A percentile compares a stretch with the other conserved stretches of the same genome.
Evolutionary conservation across 305 asterid genomes (phyloP).

Genomic region (Fraxinus velutina): DNA sequence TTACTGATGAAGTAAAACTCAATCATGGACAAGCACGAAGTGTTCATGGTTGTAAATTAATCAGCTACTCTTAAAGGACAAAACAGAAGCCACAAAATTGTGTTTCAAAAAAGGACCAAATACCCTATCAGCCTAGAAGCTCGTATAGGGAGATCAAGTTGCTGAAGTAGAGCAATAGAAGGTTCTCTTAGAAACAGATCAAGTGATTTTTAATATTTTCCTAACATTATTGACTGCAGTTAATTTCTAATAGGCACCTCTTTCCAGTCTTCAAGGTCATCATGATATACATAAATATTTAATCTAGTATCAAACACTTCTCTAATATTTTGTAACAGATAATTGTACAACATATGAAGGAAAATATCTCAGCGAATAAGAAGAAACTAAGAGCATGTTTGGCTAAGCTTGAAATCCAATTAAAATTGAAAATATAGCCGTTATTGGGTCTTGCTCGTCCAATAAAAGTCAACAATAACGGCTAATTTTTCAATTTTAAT

Average conservation of each 20-base stretch:
- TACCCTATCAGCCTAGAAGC: slow-evolving; percentile 1
- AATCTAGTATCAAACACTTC: background rate
- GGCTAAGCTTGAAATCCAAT: no score
- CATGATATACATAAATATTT: slow-evolving; percentile 6
- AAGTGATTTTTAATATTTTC: background rate
- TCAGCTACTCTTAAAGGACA: slow-evolving; percentile 5
- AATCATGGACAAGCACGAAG: background rate
- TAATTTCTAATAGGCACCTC: background rate
- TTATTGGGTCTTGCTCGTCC: no score
- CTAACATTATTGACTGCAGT: background rate
- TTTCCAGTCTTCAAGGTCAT: background rate
- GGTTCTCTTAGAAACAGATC: background rate
- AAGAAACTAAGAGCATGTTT: background rate
- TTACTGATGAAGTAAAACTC: background rate
- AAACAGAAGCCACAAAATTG: slow-evolving; percentile 2
- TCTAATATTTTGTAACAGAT: background rate
- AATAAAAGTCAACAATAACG: no score
- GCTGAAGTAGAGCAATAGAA: background rate
- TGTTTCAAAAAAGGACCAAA: background rate
- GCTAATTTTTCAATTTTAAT: no score
- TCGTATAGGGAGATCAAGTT: background rate
- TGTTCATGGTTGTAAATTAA: slow-evolving; percentile 15
- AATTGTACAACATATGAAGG: background rate
- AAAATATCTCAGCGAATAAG: background rate
- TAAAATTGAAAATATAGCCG: no score